These are phyloP conservation scores for Lasiodiplodia hormozganensis DNA, from an alignment of 2,329 filamentous ascomycete genomes.

Conservation along the genomic window DNA sequence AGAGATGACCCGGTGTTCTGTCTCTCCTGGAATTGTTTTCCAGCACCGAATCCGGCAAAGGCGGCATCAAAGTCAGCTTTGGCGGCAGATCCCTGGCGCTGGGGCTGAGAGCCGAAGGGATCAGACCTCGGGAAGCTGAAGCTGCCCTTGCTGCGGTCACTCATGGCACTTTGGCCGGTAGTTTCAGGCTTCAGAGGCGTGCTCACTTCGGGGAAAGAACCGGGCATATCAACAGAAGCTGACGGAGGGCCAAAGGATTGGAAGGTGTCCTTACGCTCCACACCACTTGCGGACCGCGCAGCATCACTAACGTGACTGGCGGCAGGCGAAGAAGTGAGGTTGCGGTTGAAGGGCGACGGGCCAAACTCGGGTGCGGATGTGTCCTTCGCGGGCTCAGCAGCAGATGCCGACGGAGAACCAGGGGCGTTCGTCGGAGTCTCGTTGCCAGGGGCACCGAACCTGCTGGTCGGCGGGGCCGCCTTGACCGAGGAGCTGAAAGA, in stretches of 20 bases:
- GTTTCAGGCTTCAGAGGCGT: constrained; percentile 57
- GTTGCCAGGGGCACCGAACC: constrained; percentile 62
- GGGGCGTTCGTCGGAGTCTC: constrained; percentile 54
- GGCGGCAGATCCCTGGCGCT: constrained; percentile 47
- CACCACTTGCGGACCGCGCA: constrained; percentile 43
- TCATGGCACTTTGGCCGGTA: constrained; percentile 56
- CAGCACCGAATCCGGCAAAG: constrained; percentile 74
- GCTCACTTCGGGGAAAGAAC: constrained; percentile 54
- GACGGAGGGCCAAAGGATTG: constrained; percentile 42
- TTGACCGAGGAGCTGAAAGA: constrained; percentile 80
- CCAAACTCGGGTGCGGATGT: constrained; percentile 45
- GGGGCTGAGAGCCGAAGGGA: constrained; percentile 47
- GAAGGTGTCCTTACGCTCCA: constrained; percentile 51
- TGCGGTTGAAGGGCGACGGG: constrained; percentile 46
- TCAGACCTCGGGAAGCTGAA: constrained; percentile 54
- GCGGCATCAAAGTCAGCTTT: constrained; percentile 87
- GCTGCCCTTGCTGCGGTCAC: constrained; percentile 53
- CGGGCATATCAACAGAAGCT: constrained; percentile 48
- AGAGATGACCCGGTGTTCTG: constrained; percentile 38
- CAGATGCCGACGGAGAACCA: constrained; percentile 55
- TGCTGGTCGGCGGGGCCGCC: constrained; percentile 74
- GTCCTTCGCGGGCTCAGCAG: constrained; percentile 52
- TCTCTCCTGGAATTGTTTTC: constrained; percentile 59
- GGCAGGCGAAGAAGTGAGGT: constrained; percentile 47
- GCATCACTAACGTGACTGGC: constrained; percentile 49